phyloP scores from a whole-genome alignment of 352 stramenopile genomes.

The Pythium monospermum region DNA sequence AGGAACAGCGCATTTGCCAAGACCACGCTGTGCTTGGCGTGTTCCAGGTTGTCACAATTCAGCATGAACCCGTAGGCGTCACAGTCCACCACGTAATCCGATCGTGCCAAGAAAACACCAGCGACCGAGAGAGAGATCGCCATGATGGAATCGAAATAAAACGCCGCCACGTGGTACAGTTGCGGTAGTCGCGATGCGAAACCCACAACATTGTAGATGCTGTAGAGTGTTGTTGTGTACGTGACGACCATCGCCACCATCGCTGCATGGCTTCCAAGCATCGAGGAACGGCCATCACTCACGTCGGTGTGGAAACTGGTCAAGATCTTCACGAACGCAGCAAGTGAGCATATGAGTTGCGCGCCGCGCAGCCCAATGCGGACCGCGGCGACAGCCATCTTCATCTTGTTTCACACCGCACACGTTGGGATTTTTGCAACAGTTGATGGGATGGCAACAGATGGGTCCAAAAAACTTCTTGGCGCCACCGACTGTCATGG shows the following conservation, averaged over 20 bases:
- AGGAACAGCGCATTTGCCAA: background rate
- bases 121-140: background rate
- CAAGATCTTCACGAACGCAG: background rate
- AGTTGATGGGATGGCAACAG: no score
- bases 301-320: background rate
- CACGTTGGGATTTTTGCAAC: no score
- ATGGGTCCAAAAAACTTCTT: no score
- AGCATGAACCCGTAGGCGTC: background rate
- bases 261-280: background rate
- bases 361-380: background rate
- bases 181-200: background rate
- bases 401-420: no score
- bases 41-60: background rate
- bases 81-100: background rate
- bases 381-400: no score
- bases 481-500: no score
- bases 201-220: background rate
- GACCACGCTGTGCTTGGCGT: no score
- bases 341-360: background rate
- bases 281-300: background rate
- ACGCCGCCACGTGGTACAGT: background rate
- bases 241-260: background rate
- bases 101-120: background rate
- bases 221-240: background rate
- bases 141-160: background rate